Evolutionary conservation across 164 flowering plant species (phyloP).

Genomic region (Stephania cephalantha): DNA sequence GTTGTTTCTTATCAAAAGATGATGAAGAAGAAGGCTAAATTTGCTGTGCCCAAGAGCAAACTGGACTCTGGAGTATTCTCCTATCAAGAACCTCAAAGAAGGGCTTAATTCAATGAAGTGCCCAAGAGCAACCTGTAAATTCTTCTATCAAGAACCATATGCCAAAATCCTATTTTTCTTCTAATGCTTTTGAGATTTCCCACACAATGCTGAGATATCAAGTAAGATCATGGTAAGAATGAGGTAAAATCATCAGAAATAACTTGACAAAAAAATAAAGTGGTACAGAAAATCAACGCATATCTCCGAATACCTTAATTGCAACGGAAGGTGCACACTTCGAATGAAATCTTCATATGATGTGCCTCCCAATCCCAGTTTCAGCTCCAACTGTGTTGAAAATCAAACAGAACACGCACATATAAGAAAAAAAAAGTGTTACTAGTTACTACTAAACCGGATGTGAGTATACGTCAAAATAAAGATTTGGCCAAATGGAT

Average conservation of each 20-base stretch:
- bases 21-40: too few species aligned
- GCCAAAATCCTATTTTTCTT: background rate
- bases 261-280: background rate
- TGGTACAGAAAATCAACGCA: background rate
- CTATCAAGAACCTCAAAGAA: background rate
- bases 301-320: slow-evolving; percentile 54
- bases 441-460: background rate
- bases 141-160: background rate
- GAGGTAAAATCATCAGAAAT: background rate
- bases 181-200: background rate
- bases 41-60: background rate
- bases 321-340: slow-evolving; percentile 85
- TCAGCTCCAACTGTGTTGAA: slow-evolving; percentile 70
- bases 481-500: background rate
- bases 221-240: background rate
- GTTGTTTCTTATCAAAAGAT: too few species aligned
- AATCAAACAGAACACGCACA: slow-evolving; percentile 1
- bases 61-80: too few species aligned
- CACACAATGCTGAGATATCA: background rate
- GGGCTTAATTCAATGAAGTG: background rate
- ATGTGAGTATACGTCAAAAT: background rate
- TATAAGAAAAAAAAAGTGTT: background rate
- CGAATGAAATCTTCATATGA: slow-evolving; percentile 87
- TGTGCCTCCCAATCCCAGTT: slow-evolving; percentile 90
- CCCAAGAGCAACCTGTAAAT: background rate